These are phyloP conservation scores for Ophiostoma australiae DNA, from an alignment of 2,329 filamentous ascomycete genomes.

Conservation along the genomic window DNA sequence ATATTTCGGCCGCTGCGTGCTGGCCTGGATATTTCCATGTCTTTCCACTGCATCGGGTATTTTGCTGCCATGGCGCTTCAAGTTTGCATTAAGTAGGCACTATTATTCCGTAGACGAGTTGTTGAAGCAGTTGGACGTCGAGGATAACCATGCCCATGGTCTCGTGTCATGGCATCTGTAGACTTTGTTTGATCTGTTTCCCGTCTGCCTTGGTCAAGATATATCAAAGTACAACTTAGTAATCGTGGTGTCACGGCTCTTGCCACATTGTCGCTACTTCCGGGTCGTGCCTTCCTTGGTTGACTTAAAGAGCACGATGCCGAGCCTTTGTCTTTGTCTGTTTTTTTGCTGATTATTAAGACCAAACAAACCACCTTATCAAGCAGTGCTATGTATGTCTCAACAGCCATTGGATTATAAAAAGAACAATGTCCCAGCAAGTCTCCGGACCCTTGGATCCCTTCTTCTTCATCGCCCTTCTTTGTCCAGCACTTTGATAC, in stretches of 20 bases:
- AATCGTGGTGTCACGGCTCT: background rate
- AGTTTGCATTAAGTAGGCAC: background rate
- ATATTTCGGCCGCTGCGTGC: conserved; percentile 4
- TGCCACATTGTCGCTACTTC: background rate
- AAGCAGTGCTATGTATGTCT: too few relatives aligned
- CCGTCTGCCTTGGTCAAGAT: too few relatives aligned
- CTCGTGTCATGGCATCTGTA: too few relatives aligned
- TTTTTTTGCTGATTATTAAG: background rate
- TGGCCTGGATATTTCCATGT: background rate
- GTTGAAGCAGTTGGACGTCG: too few relatives aligned
- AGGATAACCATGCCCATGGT: too few relatives aligned
- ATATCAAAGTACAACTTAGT: background rate
- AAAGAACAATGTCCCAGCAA: background rate
- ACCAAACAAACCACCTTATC: background rate
- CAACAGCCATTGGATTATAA: too few relatives aligned
- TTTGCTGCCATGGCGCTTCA: background rate
- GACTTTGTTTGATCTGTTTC: too few relatives aligned
- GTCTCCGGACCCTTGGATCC: background rate
- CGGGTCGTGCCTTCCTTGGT: background rate
- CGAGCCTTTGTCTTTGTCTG: background rate
- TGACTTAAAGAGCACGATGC: background rate
- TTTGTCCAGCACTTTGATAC: background rate
- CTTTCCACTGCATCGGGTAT: background rate
- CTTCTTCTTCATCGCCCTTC: background rate
- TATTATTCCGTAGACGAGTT: too few relatives aligned